Evolutionary conservation across 495 filamentous ascomycete genomes (phyloP).

Genomic region (Aspergillus saccharolyticus): DNA sequence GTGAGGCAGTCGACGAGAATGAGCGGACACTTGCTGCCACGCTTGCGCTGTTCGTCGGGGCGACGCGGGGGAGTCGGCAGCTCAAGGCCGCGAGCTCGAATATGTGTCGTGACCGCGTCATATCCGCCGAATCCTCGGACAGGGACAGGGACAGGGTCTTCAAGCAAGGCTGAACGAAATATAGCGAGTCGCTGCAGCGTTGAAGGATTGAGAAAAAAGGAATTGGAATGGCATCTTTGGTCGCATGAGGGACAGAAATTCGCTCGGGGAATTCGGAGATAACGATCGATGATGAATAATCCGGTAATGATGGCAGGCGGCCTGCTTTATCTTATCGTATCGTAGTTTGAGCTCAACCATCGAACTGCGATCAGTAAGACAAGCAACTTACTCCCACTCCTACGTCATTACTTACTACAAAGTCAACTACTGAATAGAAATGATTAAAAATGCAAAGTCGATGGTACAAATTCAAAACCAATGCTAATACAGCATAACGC

Average conservation of each 20-base stretch:
- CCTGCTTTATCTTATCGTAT: background rate
- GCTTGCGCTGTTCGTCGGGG: background rate
- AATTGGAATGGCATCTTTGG: background rate
- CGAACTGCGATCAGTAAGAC: no score
- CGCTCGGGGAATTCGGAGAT: background rate
- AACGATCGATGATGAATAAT: background rate
- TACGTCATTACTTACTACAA: no score
- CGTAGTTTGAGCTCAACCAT: no score
- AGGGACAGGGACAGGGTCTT: no score
- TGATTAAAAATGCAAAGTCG: background rate
- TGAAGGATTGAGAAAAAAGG: background rate
- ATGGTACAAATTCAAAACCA: background rate
- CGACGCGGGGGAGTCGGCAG: background rate
- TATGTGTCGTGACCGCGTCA: background rate
- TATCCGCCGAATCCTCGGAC: no score
- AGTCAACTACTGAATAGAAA: background rate
- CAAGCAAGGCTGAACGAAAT: no score
- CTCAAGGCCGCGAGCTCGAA: slow-evolving; percentile 1
- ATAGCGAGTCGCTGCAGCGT: no score
- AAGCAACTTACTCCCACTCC: no score
- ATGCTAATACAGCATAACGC: background rate
- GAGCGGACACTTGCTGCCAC: slow-evolving; percentile 11
- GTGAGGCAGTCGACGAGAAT: slow-evolving; percentile 24
- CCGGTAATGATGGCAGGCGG: background rate
- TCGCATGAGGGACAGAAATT: background rate